phyloP scores from a whole-genome alignment of 2,329 filamentous ascomycete species.

The Macrophomina pseudophaseolina region DNA sequence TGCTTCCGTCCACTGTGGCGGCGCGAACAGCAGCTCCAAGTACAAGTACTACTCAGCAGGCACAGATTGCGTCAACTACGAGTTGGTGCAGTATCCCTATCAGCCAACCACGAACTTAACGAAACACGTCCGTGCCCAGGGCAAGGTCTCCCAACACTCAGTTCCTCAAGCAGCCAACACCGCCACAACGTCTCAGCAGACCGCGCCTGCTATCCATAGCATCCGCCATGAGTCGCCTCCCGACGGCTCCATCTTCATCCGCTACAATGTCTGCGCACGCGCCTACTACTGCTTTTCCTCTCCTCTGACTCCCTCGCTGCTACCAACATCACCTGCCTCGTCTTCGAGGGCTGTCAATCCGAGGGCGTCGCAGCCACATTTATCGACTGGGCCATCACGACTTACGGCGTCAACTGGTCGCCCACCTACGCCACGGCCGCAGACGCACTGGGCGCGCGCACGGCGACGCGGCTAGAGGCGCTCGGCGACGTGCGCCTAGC shows the following conservation, averaged over 20 bases:
- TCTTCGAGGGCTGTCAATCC: background rate
- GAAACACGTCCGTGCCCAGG: no score
- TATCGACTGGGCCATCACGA: constrained; percentile 1
- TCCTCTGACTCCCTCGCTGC: no score
- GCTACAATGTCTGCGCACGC: constrained; percentile 9
- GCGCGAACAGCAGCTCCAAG: background rate
- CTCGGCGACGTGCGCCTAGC: background rate
- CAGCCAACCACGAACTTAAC: background rate
- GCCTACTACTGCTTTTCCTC: background rate
- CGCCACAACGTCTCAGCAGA: background rate
- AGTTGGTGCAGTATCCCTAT: background rate
- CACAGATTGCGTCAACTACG: background rate
- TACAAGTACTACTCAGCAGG: background rate
- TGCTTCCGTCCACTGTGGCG: background rate
- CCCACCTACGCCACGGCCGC: background rate
- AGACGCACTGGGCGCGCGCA: background rate
- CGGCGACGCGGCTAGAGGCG: background rate
- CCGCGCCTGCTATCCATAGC: background rate
- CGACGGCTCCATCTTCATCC: background rate
- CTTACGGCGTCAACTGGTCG: background rate
- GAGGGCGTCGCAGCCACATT: background rate
- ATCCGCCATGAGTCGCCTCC: background rate
- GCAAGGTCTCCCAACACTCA: no score
- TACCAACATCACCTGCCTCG: background rate
- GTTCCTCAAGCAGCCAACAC: no score